phyloP scores from a whole-genome alignment of 1,284 basidiomycete genomes.

The Sanghuangporus weigelae region DNA sequence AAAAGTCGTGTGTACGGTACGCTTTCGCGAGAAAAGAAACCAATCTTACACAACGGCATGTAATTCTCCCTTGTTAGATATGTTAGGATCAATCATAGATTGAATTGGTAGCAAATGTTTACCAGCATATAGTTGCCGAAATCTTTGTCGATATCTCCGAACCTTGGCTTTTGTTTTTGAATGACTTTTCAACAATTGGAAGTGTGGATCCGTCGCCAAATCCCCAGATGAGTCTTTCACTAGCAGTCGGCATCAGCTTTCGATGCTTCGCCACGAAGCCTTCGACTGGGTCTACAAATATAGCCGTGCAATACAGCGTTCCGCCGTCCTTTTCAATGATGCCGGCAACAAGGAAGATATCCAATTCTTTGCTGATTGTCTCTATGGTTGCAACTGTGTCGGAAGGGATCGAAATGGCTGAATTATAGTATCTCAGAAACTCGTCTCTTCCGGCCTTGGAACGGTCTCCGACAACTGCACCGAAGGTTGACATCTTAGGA shows the following conservation, averaged over 20 bases:
- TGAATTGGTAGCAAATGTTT: slow-evolving; percentile 20
- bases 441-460: slow-evolving; percentile 52
- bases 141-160: slow-evolving; percentile 37
- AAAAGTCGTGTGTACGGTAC: background rate
- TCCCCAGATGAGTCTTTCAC: slow-evolving; percentile 68
- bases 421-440: slow-evolving; percentile 49
- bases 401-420: slow-evolving; percentile 55
- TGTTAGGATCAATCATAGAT: background rate
- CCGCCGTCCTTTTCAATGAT: slow-evolving; percentile 62
- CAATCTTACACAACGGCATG: slow-evolving; percentile 57
- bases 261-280: slow-evolving; percentile 61
- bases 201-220: slow-evolving; percentile 49
- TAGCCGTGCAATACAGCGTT: slow-evolving; percentile 65
- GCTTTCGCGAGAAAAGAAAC: background rate
- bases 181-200: slow-evolving; percentile 37
- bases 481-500: slow-evolving; percentile 59
- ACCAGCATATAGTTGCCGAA: slow-evolving; percentile 67
- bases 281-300: slow-evolving; percentile 57
- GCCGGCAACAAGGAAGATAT: slow-evolving; percentile 62
- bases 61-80: slow-evolving; percentile 58
- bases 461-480: slow-evolving; percentile 51
- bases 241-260: slow-evolving; percentile 69
- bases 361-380: slow-evolving; percentile 41
- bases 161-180: slow-evolving; percentile 22
- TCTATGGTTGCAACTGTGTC: slow-evolving; percentile 46